Conservation (phyloP, 83 land plant species). For the Thuja plicata region DNA sequence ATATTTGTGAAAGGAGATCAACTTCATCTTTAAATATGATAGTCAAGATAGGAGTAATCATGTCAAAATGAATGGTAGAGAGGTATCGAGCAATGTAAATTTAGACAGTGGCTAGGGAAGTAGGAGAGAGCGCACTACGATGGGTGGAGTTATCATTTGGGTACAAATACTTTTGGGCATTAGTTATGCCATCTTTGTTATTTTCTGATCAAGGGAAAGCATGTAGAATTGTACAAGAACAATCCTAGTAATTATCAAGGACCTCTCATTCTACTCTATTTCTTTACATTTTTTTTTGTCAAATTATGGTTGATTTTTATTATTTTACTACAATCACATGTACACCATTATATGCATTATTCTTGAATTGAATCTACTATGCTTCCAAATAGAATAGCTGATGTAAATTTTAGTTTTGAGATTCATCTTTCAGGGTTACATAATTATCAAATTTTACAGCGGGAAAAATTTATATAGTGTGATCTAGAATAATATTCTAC, state of each 20-base stretch:
- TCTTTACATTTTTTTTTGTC: background rate
- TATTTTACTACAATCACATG: no score
- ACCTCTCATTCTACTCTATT: constrained; percentile 30
- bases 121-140: constrained; percentile 31
- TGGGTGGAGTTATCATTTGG: constrained; percentile 93
- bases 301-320: no score
- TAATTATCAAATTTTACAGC: no score
- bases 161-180: constrained; percentile 74
- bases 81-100: background rate
- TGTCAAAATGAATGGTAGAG: background rate
- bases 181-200: constrained; percentile 83
- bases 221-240: constrained; percentile 79
- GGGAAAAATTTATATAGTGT: no score
- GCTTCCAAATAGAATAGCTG: background rate
- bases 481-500: no score
- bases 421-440: no score
- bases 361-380: background rate
- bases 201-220: constrained; percentile 65
- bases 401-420: background rate
- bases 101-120: background rate
- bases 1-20: no score
- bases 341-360: background rate
- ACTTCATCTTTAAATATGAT: no score
- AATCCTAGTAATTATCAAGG: constrained; percentile 58
- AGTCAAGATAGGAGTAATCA: no score